phyloP scores from a whole-genome alignment of 202 grass and related monocot species.

The Miscanthus sacchariflorus region DNA sequence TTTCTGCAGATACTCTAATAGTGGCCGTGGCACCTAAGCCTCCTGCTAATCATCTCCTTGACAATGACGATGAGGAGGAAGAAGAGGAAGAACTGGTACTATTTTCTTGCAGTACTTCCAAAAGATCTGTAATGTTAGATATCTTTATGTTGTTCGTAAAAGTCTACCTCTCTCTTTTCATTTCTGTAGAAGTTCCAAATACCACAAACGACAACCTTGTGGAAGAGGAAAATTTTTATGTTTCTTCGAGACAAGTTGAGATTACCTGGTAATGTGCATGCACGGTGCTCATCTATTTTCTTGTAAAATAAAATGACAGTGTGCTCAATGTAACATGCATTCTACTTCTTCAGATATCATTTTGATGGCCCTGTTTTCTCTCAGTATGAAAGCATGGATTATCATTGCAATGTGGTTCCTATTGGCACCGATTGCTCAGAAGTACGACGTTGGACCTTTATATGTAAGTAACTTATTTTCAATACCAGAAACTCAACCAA shows the following conservation, averaged over 20 bases:
- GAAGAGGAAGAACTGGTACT: conserved; percentile 61
- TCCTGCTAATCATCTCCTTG: conserved; percentile 68
- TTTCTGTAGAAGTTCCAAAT: conserved; percentile 69
- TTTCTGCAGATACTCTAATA: conserved; percentile 68
- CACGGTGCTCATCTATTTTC: background rate
- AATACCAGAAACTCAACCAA: background rate
- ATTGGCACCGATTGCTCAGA: conserved; percentile 84
- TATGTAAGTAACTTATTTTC: conserved; percentile 72
- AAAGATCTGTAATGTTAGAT: background rate
- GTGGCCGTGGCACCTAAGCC: conserved; percentile 72
- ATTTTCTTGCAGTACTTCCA: conserved; percentile 4
- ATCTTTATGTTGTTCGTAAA: background rate
- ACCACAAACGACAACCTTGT: conserved; percentile 58
- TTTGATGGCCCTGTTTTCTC: conserved; percentile 87
- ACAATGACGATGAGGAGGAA: conserved; percentile 40
- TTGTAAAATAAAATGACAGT: conserved; percentile 3
- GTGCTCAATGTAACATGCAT: background rate
- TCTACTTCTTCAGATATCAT: conserved; percentile 70
- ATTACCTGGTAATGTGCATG: conserved; percentile 62
- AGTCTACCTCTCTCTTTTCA: background rate
- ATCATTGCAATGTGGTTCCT: conserved; percentile 75
- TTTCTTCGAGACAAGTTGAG: conserved; percentile 77
- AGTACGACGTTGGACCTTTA: conserved; percentile 74
- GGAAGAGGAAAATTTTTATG: conserved; percentile 66
- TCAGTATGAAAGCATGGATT: conserved; percentile 82